Base-by-base conservation (phyloP, 2,329 filamentous ascomycete genomes). In the Pseudogymnoascus sp. region DNA sequence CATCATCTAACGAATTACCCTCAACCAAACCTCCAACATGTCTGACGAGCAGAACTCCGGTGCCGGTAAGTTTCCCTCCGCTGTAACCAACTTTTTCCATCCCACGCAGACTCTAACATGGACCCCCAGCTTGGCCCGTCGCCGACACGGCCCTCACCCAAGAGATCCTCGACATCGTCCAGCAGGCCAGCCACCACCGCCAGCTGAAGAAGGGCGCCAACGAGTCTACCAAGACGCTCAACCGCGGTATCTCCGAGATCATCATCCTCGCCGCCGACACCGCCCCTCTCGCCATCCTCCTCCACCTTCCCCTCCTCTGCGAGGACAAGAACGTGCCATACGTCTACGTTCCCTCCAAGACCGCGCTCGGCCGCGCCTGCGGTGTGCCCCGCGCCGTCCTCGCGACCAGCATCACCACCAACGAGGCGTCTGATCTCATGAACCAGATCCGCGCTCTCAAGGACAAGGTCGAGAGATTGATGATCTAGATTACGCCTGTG, bases 391-490 rank as follows among this genome's bases (percentile, higher is more conserved):
- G 93, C 64, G 83, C 91, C 62, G 93, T 97, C 65, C 97, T 97
- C 71, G 88, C 91, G 41, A 88, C 86, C 66, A 88, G 83, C 72
- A 96, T 97, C 78, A 97, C 91, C 69, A 92, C 89, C 77, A 96
- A 96, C 83, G 91, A 96, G 79, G 89, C 88, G 40, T 90, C 86
- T 72, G 93, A 97, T 77, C 82, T 97, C 65, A 90, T 88, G 77
- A 84, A 85, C 72, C 91, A 96, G 82, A 97, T 97, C 77, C 85
- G 89, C 71, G 83, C 87, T 68, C 82, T 97, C 73, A 96, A 93
- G 83, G 90, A 96, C 79, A 96, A 96, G 86, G 90, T 97, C 62
- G 93, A 97, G 84, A 86, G 93, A 71, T 84, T 97, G 69, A 92
- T 93, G 81, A 96, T 97, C 80, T 97, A 88, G 85, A 55, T 28